These are phyloP conservation scores for Gossypium davidsonii DNA, from an alignment of 441 rosid genomes.

Conservation along the genomic window DNA sequence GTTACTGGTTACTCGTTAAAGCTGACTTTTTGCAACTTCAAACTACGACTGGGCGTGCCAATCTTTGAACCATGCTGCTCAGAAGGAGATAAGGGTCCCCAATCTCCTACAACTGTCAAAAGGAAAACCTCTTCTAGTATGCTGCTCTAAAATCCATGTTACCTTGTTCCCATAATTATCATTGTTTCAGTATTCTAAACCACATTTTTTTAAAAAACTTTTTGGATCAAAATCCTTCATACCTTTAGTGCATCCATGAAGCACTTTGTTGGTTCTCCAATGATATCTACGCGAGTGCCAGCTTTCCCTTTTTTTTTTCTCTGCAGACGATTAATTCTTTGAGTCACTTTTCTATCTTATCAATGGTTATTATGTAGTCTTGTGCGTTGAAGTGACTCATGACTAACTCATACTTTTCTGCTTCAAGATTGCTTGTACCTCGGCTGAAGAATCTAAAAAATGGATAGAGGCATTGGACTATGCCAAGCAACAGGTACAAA, in stretches of 20 bases:
- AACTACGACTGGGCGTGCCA: not conserved
- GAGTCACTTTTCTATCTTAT: conserved; percentile 12
- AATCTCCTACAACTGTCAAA: not conserved
- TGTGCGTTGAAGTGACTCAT: conserved; percentile 1
- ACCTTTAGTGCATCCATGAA: not conserved
- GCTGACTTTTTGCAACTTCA: not conserved
- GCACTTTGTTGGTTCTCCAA: not conserved
- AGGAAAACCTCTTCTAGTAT: not conserved
- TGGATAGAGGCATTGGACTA: conserved; percentile 97
- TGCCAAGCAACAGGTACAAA: conserved; percentile 83
- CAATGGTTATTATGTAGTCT: not conserved
- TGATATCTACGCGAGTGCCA: not conserved
- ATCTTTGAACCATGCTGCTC: not conserved
- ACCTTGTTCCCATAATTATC: not conserved
- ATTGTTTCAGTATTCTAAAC: not conserved
- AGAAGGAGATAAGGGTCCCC: not conserved
- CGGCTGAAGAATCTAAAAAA: conserved; percentile 79
- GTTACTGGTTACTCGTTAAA: conserved; percentile 4
- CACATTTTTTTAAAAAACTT: not conserved
- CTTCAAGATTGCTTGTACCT: conserved; percentile 83
- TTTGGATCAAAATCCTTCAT: not conserved
- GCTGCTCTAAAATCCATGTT: not conserved
- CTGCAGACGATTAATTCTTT: not conserved
- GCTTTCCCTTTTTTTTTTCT: not conserved
- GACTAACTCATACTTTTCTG: conserved; percentile 16